Evolutionary conservation across 2,329 filamentous ascomycete species (phyloP), one percentile per base, ranked within the genome.

Genomic region (Podosphaera fusca): DNA sequence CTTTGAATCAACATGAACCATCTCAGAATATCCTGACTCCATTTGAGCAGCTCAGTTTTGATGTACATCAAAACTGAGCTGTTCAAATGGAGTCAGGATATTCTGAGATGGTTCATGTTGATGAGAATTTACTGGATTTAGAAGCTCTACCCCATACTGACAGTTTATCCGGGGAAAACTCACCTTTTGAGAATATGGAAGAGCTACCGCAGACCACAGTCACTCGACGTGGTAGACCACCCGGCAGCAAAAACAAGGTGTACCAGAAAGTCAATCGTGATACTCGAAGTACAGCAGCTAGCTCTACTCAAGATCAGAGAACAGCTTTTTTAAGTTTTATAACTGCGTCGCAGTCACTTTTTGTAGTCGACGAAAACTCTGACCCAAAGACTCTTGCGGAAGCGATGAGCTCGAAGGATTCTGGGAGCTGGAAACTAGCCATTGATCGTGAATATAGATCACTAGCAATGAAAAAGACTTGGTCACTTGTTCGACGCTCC

Each of bases 21-120:
- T 38, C 35, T 40, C 35, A 8, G 12, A 34, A 54, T 54, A 7
- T 40, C 3, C 33, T 54, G 9, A 54, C 33, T 35, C 49, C 51
- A 35, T 54, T 54, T 54, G 51, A 54, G 51, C 51, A 54, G 35
- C 51, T 54, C 9, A 54, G 33, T 54, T 54, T 54, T 54, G 51
- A 54, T 38, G 33, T 36, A 54, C 33, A 38, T 54, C 33, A 38
- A 54, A 21, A 21, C 21, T 34, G 2, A 54, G 33, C 36, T 54
- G 33, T 38, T 36, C 14, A 21, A 54, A 3, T 38, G 14, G 51
- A 29, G 2, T 7, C 3, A 35, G 21, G 21, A 3, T 34, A 54
- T 2, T 31, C 49, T 4, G 21, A 51, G 31, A 30, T 33, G 14
- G 12, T 31, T 31, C 29, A 31, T 31, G 49, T 31, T 51, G 29